Evolutionary conservation across 208 protist genomes (phyloP).

Genomic region (Leishmania gerbilli): DNA sequence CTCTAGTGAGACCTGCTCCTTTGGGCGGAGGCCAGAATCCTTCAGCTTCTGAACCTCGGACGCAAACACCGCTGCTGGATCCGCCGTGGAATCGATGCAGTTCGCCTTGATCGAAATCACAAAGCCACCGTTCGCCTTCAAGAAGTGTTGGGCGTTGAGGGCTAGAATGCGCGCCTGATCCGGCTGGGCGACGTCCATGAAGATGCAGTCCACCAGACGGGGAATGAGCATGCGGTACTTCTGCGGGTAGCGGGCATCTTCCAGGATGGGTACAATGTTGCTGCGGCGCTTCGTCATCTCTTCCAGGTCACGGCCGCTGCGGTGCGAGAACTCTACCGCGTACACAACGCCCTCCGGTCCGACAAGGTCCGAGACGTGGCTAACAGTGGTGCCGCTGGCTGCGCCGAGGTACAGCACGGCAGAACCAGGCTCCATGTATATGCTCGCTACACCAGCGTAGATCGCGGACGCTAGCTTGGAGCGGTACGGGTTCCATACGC

Average conservation of each 20-base stretch:
- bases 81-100: conserved; percentile 99
- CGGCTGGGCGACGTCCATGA: conserved; percentile 99
- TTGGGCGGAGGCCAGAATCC: conserved; percentile 95
- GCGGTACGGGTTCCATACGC: conserved; percentile 99
- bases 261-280: conserved; percentile 99
- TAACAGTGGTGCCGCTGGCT: conserved; percentile 99
- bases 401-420: conserved; percentile 99
- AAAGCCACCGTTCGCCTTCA: conserved; percentile 99
- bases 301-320: conserved; percentile 99
- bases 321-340: conserved; percentile 99
- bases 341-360: conserved; percentile 99
- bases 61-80: conserved; percentile 97
- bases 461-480: conserved; percentile 99
- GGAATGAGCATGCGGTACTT: conserved; percentile 99
- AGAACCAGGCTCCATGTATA: conserved; percentile 98
- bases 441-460: conserved; percentile 98
- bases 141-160: conserved; percentile 99
- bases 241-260: conserved; percentile 99
- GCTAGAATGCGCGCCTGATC: conserved; percentile 99
- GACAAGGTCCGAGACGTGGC: conserved; percentile 99
- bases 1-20: conserved; percentile 99
- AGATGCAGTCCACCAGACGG: conserved; percentile 99
- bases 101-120: conserved; percentile 99
- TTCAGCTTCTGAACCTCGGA: conserved; percentile 97
- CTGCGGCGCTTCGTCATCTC: conserved; percentile 99